A percentile compares a stretch with the other conserved stretches of the same genome.
These are phyloP conservation scores for Trichoderma gamsii DNA, from an alignment of 495 filamentous ascomycete species.

Conservation along the genomic window DNA sequence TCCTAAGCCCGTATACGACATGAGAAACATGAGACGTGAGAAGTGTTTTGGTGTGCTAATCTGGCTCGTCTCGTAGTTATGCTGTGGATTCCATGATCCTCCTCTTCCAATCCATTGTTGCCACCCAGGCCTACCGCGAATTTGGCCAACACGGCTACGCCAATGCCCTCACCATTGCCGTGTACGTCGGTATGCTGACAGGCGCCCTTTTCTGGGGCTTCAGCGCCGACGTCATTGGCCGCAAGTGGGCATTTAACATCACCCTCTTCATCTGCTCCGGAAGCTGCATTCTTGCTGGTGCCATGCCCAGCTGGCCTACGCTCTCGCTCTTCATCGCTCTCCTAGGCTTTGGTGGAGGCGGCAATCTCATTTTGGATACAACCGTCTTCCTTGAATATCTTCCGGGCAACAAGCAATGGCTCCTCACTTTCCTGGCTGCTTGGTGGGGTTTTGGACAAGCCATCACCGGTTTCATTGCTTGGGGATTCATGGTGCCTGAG, in stretches of 20 bases:
- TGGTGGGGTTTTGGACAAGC: conserved; percentile 76
- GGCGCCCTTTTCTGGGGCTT: conserved; percentile 80
- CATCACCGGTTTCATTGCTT: conserved; percentile 66
- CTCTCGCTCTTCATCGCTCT: conserved; percentile 61
- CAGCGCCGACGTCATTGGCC: conserved; percentile 64
- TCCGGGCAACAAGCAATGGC: conserved; percentile 68
- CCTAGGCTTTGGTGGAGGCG: conserved; percentile 67
- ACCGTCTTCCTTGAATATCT: conserved; percentile 76
- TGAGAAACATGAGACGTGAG: conserved; percentile 11
- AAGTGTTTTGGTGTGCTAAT: neutral
- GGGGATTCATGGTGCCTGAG: conserved; percentile 57
- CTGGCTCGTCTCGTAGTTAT: conserved; percentile 38
- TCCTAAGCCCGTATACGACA: neutral
- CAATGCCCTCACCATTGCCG: conserved; percentile 55
- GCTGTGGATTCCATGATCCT: conserved; percentile 65
- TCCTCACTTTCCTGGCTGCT: conserved; percentile 65
- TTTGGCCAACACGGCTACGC: conserved; percentile 47
- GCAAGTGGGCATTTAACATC: conserved; percentile 71
- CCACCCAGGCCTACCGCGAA: conserved; percentile 50
- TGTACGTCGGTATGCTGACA: conserved; percentile 62
- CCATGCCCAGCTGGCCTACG: conserved; percentile 61
- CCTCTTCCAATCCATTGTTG: conserved; percentile 61
- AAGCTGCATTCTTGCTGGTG: conserved; percentile 62
- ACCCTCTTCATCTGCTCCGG: conserved; percentile 59
- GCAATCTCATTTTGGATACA: conserved; percentile 65